phyloP scores from a whole-genome alignment of 192 early-diverging fungal genomes.

The Thamnidium elegans region DNA sequence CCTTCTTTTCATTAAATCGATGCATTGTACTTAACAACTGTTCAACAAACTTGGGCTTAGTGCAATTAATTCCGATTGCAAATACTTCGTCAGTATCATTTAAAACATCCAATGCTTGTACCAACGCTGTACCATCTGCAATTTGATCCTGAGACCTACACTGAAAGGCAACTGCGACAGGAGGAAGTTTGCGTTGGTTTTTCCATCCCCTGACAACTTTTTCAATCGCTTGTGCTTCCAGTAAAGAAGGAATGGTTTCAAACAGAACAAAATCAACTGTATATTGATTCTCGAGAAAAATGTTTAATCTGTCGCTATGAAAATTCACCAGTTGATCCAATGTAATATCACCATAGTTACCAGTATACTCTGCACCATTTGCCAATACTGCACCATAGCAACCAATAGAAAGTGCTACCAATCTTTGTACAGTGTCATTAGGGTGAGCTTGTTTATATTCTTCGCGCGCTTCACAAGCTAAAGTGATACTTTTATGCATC shows the following conservation, averaged over 20 bases:
- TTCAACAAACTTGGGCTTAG: constrained; percentile 39
- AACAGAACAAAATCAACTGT: constrained; percentile 59
- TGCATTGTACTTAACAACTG: constrained; percentile 17
- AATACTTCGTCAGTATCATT: constrained; percentile 32
- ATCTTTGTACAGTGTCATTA: constrained; percentile 11
- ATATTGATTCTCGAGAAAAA: constrained; percentile 31
- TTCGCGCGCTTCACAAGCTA: constrained; percentile 50
- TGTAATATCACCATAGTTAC: constrained; percentile 47
- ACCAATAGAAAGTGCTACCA: constrained; percentile 61
- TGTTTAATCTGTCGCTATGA: constrained; percentile 45
- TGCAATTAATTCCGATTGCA: constrained; percentile 67
- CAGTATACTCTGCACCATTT: constrained; percentile 65
- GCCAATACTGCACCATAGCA: constrained; percentile 63
- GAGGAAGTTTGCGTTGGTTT: constrained; percentile 19
- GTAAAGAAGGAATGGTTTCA: constrained; percentile 65
- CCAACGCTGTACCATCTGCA: constrained; percentile 50
- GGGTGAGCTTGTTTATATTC: constrained; percentile 25
- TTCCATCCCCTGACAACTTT: constrained; percentile 29
- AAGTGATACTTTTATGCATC: constrained; percentile 39
- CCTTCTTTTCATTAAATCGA: not conserved
- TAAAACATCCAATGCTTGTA: constrained; percentile 36
- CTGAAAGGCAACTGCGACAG: constrained; percentile 62
- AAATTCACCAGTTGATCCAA: constrained; percentile 48
- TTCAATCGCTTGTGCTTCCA: constrained; percentile 53
- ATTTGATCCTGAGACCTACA: constrained; percentile 35